A percentile compares a stretch with the other conserved stretches of the same genome.
Evolutionary conservation across 2,329 filamentous ascomycete genomes (phyloP).

Genomic region (Ophiosphaerella herpotricha): DNA sequence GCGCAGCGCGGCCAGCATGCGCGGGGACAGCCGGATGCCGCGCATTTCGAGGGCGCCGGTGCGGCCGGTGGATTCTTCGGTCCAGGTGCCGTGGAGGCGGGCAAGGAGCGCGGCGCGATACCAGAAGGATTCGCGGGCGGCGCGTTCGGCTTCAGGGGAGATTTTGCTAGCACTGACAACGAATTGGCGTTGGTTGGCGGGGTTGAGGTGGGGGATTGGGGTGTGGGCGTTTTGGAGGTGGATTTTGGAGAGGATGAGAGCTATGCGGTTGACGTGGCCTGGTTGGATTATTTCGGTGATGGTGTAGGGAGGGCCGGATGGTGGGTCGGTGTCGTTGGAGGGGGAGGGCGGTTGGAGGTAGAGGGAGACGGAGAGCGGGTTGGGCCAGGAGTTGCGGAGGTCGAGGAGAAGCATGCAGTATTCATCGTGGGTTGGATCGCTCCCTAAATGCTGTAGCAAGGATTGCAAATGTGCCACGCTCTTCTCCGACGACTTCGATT

Average conservation of each 20-base stretch:
- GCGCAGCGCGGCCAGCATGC: conserved; percentile 83
- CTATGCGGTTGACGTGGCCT: conserved; percentile 70
- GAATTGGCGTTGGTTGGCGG: conserved; percentile 85
- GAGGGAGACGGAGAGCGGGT: conserved; percentile 70
- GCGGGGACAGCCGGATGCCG: conserved; percentile 70
- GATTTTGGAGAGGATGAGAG: conserved; percentile 75
- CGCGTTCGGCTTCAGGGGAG: conserved; percentile 77
- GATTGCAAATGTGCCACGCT: conserved; percentile 42
- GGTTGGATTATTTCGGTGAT: conserved; percentile 58
- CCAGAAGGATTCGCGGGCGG: conserved; percentile 85
- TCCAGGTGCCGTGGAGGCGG: conserved; percentile 73
- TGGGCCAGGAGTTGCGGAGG: conserved; percentile 88
- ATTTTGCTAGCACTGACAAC: conserved; percentile 82
- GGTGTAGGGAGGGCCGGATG: background rate
- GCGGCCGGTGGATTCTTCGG: conserved; percentile 58
- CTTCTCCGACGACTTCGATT: conserved; percentile 50
- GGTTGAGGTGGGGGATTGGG: conserved; percentile 78
- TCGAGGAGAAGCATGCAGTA: conserved; percentile 83
- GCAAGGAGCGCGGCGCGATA: conserved; percentile 82
- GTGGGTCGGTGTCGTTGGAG: too few species aligned
- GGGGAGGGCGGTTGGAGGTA: conserved; percentile 44
- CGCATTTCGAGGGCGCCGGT: conserved; percentile 76
- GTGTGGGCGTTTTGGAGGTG: conserved; percentile 77
- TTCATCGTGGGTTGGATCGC: conserved; percentile 56
- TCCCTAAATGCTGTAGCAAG: conserved; percentile 50